These are phyloP conservation scores for Exophiala alcalophila DNA, from an alignment of 2,329 filamentous ascomycete genomes.

Conservation along the genomic window DNA sequence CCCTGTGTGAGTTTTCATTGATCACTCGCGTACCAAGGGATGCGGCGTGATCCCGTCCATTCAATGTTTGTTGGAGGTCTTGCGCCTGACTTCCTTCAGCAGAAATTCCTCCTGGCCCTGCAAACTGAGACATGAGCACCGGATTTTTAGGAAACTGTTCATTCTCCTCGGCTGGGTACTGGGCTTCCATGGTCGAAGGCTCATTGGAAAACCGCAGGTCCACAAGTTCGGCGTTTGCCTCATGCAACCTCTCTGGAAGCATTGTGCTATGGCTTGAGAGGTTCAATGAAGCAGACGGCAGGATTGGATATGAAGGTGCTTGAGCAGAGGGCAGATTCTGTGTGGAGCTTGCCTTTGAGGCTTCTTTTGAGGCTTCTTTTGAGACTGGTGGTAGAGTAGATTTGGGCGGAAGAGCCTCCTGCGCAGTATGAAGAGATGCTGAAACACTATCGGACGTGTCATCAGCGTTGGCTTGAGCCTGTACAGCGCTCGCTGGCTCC, in stretches of 20 bases:
- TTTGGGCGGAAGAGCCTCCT: neutral
- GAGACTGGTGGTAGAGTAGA: too few species aligned
- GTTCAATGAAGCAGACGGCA: conserved; percentile 13
- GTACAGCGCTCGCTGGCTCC: neutral
- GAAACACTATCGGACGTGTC: neutral
- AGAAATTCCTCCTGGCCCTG: neutral
- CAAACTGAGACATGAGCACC: too few species aligned
- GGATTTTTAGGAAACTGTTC: neutral
- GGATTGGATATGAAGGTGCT: conserved; percentile 1
- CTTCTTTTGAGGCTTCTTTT: conserved; percentile 10
- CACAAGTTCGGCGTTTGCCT: neutral
- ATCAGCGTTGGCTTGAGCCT: neutral
- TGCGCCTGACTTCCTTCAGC: neutral
- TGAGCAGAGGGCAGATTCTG: conserved; percentile 17
- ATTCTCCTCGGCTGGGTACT: neutral
- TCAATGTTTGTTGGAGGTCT: neutral
- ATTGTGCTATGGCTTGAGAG: conserved; percentile 17
- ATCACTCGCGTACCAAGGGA: neutral
- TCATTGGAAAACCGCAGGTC: neutral
- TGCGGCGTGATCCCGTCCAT: neutral
- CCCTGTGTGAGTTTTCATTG: conserved; percentile 30
- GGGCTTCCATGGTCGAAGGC: neutral
- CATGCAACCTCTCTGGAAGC: conserved; percentile 3
- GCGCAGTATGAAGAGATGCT: conserved; percentile 5
- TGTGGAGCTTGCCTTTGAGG: conserved; percentile 3